These are phyloP conservation scores for Albizia julibrissin DNA, from an alignment of 306 rosid species.

Conservation along the genomic window DNA sequence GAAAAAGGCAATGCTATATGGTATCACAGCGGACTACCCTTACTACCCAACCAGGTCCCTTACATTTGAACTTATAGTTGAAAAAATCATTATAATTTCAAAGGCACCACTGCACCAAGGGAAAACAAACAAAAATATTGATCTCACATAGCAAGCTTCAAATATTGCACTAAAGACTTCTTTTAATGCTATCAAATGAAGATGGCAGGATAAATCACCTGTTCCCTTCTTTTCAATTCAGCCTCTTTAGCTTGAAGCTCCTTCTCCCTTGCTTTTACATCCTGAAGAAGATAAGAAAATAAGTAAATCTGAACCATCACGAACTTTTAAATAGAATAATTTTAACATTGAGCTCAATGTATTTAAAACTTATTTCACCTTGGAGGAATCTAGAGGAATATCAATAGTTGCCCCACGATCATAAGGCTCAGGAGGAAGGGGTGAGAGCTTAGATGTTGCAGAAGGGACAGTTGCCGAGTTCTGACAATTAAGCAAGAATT, in stretches of 20 bases:
- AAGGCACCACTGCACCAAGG: neutral
- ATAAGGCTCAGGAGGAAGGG: slow-evolving; percentile 82
- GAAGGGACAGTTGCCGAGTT: slow-evolving; percentile 63
- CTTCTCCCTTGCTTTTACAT: slow-evolving; percentile 73
- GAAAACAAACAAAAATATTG: slow-evolving; percentile 12
- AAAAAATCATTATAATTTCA: slow-evolving; percentile 4
- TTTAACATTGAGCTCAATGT: slow-evolving; percentile 28
- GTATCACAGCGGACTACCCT: neutral
- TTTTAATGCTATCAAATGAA: slow-evolving; percentile 20
- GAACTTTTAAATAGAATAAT: slow-evolving; percentile 21
- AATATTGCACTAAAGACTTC: slow-evolving; percentile 1
- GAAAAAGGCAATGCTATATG: neutral
- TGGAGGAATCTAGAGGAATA: slow-evolving; percentile 65
- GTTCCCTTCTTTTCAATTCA: slow-evolving; percentile 86
- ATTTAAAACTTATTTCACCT: slow-evolving; percentile 47
- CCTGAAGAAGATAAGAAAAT: slow-evolving; percentile 45
- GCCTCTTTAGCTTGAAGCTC: slow-evolving; percentile 85
- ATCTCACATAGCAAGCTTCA: slow-evolving; percentile 14
- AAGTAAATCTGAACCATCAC: slow-evolving; percentile 26
- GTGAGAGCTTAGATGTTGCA: slow-evolving; percentile 65
- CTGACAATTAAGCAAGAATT: slow-evolving; percentile 41
- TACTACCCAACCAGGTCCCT: slow-evolving; percentile 12
- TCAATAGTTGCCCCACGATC: slow-evolving; percentile 75
- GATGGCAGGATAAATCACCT: slow-evolving; percentile 52
- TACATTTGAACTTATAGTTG: slow-evolving; percentile 1